These are phyloP conservation scores for Leccinum broughii DNA, from an alignment of 768 basidiomycete genomes.

Conservation along the genomic window DNA sequence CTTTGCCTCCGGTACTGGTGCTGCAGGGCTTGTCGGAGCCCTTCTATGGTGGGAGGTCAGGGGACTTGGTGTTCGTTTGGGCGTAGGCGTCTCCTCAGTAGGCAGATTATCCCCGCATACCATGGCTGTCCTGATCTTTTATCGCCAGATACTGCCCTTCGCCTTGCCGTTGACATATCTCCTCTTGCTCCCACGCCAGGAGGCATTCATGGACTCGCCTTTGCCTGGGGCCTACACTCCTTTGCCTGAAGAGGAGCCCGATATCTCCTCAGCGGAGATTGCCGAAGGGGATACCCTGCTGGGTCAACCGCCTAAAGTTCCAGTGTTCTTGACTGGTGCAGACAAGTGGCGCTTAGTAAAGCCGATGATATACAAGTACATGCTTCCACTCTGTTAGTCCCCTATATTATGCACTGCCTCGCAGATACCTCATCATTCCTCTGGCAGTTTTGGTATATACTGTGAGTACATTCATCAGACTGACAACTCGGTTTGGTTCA, in stretches of 20 bases:
- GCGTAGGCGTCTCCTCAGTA: slow-evolving; percentile 83
- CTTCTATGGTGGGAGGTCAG: slow-evolving; percentile 95
- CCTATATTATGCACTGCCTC: not conserved
- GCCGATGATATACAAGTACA: slow-evolving; percentile 79
- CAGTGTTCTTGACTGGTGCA: slow-evolving; percentile 53
- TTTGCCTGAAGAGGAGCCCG: slow-evolving; percentile 36
- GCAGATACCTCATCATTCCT: slow-evolving; percentile 14
- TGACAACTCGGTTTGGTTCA: not conserved
- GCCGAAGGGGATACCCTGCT: slow-evolving; percentile 33
- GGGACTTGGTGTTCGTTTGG: slow-evolving; percentile 76
- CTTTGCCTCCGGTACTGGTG: slow-evolving; percentile 95
- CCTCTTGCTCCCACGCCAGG: slow-evolving; percentile 68
- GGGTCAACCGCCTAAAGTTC: slow-evolving; percentile 39
- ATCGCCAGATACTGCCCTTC: slow-evolving; percentile 72
- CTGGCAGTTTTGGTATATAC: slow-evolving; percentile 57
- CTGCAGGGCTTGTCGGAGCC: slow-evolving; percentile 90
- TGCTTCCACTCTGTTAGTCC: slow-evolving; percentile 87
- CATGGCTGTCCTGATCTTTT: not conserved
- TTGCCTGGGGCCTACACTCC: slow-evolving; percentile 39
- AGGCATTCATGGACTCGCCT: slow-evolving; percentile 47
- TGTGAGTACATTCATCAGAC: slow-evolving; percentile 39
- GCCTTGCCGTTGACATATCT: slow-evolving; percentile 77
- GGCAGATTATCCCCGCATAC: slow-evolving; percentile 24
- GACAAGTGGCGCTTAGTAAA: slow-evolving; percentile 84
- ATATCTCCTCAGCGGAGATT: slow-evolving; percentile 20